These are phyloP conservation scores for Colletotrichum godetiae DNA, from an alignment of 2,329 filamentous ascomycete genomes.

Conservation along the genomic window DNA sequence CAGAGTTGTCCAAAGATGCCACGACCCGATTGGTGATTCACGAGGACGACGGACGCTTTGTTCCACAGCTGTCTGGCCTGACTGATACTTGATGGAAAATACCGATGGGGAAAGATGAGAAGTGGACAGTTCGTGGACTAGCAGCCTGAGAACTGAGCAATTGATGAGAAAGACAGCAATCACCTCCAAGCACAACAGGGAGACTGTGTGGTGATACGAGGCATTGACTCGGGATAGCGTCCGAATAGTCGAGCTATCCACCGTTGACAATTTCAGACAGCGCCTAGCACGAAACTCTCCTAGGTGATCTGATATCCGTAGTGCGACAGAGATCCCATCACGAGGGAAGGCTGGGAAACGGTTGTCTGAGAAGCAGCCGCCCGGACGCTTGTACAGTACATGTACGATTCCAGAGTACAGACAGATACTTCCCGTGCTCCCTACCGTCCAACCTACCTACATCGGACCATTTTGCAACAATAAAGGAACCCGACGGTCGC, in stretches of 20 bases:
- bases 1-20: background rate
- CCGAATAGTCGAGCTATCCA: background rate
- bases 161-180: background rate
- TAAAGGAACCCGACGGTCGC: background rate
- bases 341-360: constrained; percentile 24
- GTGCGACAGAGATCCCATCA: constrained; percentile 15
- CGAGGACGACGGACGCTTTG: background rate
- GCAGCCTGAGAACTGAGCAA: background rate
- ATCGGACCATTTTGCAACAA: constrained; percentile 4
- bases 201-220: background rate
- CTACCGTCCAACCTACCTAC: background rate
- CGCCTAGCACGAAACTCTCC: constrained; percentile 1
- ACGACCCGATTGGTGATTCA: background rate
- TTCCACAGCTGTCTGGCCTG: background rate
- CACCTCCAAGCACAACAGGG: background rate
- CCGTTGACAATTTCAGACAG: background rate
- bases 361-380: constrained; percentile 27
- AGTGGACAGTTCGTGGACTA: background rate
- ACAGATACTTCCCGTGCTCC: background rate
- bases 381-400: constrained; percentile 9
- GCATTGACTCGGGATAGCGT: background rate
- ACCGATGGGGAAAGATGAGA: background rate
- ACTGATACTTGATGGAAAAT: background rate
- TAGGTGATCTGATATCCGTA: constrained; percentile 13
- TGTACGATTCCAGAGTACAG: background rate